These are phyloP conservation scores for Trichoderma erinaceum DNA, from an alignment of 495 filamentous ascomycete genomes.

Conservation along the genomic window DNA sequence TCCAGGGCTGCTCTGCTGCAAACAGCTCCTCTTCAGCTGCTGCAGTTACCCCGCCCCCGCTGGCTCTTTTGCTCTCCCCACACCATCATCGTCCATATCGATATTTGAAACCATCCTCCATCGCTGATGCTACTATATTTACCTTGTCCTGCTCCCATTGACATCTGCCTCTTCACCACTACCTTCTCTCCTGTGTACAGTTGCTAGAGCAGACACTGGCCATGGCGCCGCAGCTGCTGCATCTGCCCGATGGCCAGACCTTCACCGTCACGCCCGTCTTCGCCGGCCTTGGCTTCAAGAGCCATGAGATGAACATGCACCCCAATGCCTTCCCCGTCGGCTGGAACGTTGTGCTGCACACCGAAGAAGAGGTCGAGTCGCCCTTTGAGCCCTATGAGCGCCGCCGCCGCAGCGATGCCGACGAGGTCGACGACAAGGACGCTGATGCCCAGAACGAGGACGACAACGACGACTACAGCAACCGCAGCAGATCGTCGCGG, in stretches of 20 bases:
- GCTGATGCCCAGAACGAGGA: slow-evolving; percentile 30
- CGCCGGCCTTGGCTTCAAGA: slow-evolving; percentile 81
- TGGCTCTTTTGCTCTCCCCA: background rate
- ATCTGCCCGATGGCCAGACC: slow-evolving; percentile 82
- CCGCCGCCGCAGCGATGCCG: background rate
- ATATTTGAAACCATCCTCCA: too few relatives aligned
- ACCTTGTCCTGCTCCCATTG: background rate
- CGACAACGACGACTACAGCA: slow-evolving; percentile 17
- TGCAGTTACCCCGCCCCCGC: background rate
- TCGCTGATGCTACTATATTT: background rate
- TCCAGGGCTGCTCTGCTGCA: background rate
- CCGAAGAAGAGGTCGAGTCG: slow-evolving; percentile 37
- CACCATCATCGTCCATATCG: too few relatives aligned
- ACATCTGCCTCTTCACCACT: background rate
- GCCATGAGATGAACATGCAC: slow-evolving; percentile 60
- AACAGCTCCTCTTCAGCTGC: background rate
- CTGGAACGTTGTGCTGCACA: slow-evolving; percentile 81
- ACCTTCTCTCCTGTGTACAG: too few relatives aligned
- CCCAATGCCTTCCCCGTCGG: slow-evolving; percentile 70
- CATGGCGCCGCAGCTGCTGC: slow-evolving; percentile 42
- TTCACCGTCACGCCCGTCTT: slow-evolving; percentile 78
- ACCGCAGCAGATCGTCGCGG: background rate
- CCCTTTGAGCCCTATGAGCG: background rate
- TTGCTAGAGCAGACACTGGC: background rate
- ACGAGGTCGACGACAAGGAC: background rate